Percentiles rank a stretch among this genome's conserved stretches.
Conservation (phyloP, 2,329 filamentous ascomycete genomes). For the Claviceps spartinae region DNA sequence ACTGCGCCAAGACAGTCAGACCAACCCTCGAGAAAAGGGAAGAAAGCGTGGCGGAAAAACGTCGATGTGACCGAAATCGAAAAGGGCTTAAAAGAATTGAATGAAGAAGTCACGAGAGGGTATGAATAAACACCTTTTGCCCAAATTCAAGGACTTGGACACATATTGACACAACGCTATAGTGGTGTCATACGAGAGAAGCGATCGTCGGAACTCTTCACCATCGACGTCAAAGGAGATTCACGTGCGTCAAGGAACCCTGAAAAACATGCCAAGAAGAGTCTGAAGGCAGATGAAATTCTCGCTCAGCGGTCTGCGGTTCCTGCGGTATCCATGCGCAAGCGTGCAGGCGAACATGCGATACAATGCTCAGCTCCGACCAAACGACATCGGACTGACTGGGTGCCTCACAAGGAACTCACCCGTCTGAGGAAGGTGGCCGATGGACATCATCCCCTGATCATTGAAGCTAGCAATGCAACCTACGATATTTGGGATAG, state of each 20-base stretch:
- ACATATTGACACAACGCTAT: neutral
- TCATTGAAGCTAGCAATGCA: constrained; percentile 43
- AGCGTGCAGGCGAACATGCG: constrained; percentile 57
- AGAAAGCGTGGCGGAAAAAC: constrained; percentile 98
- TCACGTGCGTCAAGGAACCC: constrained; percentile 48
- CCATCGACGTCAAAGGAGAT: constrained; percentile 64
- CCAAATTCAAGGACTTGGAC: neutral
- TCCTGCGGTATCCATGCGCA: constrained; percentile 63
- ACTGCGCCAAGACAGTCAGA: constrained; percentile 66
- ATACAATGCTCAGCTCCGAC: constrained; percentile 58
- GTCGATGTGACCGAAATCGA: constrained; percentile 83
- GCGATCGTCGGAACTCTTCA: constrained; percentile 70
- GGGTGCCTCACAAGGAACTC: constrained; percentile 76
- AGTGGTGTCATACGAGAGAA: constrained; percentile 82
- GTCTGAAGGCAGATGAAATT: constrained; percentile 83
- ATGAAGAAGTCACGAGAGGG: constrained; percentile 87
- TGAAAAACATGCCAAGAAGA: constrained; percentile 56
- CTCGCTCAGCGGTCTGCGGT: constrained; percentile 72
- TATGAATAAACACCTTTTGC: constrained; percentile 25
- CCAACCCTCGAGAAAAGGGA: constrained; percentile 89
- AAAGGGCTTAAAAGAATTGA: constrained; percentile 66
- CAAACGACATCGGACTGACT: constrained; percentile 66
- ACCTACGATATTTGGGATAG: constrained; percentile 69
- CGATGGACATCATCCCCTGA: constrained; percentile 50
- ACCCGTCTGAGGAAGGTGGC: constrained; percentile 65